Evolutionary conservation across 176 grass and related monocot species (phyloP), one percentile per base, ranked within the genome.

Genomic region (Oryza coarctata): DNA sequence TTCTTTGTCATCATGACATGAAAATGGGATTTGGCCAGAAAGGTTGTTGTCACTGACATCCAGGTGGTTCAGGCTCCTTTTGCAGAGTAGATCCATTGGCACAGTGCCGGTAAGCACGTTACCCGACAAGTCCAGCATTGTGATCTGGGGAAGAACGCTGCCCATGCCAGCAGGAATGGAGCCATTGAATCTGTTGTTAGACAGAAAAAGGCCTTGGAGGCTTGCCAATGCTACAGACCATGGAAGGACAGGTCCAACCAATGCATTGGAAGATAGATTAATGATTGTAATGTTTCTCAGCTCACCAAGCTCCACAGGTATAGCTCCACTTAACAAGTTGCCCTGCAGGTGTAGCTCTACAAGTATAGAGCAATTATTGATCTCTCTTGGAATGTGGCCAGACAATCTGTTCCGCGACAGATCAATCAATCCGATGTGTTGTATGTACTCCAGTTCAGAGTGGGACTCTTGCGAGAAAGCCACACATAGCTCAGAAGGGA

Each of bases 11-110:
- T 38, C 75, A 20, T 82, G 64, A 69, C 63, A 75, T 39, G 79
- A 70, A 20, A 90, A 88, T 20, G 85, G 85, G 44, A 97, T 88
- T 66, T 82, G 50, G 73, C 94, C 91, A 72, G 62, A 92, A 47
- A 97, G 80, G 28, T 74, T 82, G 68, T 97, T 97, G 68, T 83
- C 70, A 74, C 94, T 97, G 28, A 97, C 73, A 76, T 97, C 94
- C 32, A 97, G 52, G 82, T 63, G 52, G 35, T 74, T 76, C 14
- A 94, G 76, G 28, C 61, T 83, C 36, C 80, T 72, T 50, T 89
- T 94, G 70, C 87, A 84, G 72, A 97, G 85, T 65, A 92, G 61
- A 22, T 87, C 92, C 41, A 39, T 75, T 6, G 94, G 94, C 44
- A 97, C 82, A 61, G 41, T 85, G 65, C 85, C 87, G 7, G 74